Conservation (phyloP, 2,329 filamentous ascomycete genomes). For the Reticulascus tulasneorum region DNA sequence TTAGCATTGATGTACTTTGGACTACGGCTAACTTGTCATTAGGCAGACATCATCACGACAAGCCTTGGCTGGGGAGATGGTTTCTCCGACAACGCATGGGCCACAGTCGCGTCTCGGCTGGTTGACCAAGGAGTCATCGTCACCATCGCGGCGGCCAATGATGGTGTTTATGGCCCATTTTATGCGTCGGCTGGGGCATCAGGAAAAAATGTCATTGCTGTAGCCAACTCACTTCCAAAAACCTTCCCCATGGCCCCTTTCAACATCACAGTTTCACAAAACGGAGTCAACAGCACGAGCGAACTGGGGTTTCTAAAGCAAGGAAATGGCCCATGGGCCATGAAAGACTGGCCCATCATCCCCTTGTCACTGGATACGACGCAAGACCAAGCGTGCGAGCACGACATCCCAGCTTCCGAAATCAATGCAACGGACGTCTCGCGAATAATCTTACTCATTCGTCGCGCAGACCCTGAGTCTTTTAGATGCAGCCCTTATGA, state of each 20-base stretch:
- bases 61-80: conserved; percentile 28
- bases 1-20: neutral
- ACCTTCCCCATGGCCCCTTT: conserved; percentile 2
- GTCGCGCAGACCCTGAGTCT: conserved; percentile 6
- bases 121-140: conserved; percentile 44
- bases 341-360: conserved; percentile 19
- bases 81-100: conserved; percentile 23
- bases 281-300: neutral
- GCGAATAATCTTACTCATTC: conserved; percentile 15
- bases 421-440: neutral
- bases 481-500: conserved; percentile 8
- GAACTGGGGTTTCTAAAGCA: conserved; percentile 16
- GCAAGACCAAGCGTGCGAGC: conserved; percentile 20
- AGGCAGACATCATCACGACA: conserved; percentile 29
- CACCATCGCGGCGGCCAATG: conserved; percentile 49
- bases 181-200: conserved; percentile 36
- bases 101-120: conserved; percentile 35
- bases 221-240: conserved; percentile 28
- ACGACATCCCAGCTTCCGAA: conserved; percentile 23
- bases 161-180: conserved; percentile 44
- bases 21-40: neutral
- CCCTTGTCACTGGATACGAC: conserved; percentile 20
- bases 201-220: conserved; percentile 35
- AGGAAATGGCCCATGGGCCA: conserved; percentile 14
- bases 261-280: neutral